Percentiles rank a stretch among this genome's conserved stretches.
phyloP scores from a whole-genome alignment of 164 flowering plant species.

The Piper betle region DNA sequence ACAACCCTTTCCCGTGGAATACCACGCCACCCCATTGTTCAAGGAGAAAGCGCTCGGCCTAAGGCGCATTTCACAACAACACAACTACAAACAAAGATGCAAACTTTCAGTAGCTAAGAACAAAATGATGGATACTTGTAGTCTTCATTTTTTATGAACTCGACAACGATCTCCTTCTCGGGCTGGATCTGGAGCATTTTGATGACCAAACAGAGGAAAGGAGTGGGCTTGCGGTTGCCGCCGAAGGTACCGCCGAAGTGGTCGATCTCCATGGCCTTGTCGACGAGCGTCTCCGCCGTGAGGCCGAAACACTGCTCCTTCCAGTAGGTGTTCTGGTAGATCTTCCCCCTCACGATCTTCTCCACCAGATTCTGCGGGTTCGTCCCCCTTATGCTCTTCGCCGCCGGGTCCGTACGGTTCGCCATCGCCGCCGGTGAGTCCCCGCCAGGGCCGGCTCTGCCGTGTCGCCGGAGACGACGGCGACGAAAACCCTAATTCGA shows the following conservation, averaged over 20 bases:
- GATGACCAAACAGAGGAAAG: slow-evolving; percentile 81
- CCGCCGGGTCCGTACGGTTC: slow-evolving; percentile 90
- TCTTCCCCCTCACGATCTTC: slow-evolving; percentile 81
- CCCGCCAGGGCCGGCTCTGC: no score
- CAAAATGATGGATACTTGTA: slow-evolving; percentile 61
- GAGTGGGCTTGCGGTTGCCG: slow-evolving; percentile 85
- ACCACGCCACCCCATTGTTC: slow-evolving; percentile 50
- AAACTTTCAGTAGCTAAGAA: no score
- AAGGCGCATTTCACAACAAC: slow-evolving; percentile 18
- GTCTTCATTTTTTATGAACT: slow-evolving; percentile 91
- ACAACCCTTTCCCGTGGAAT: slow-evolving; percentile 54
- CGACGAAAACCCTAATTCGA: no score
- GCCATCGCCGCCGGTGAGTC: slow-evolving; percentile 58
- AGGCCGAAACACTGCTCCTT: slow-evolving; percentile 97
- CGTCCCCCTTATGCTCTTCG: slow-evolving; percentile 85
- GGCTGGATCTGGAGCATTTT: slow-evolving; percentile 99
- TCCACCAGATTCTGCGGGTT: slow-evolving; percentile 95
- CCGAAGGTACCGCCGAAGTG: no score
- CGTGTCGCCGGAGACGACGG: no score
- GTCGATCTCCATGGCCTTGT: slow-evolving; percentile 97
- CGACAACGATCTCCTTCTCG: slow-evolving; percentile 94
- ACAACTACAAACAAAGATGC: no score
- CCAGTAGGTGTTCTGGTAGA: slow-evolving; percentile 91
- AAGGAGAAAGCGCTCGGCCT: slow-evolving; percentile 65
- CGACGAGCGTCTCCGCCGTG: slow-evolving; percentile 93